A percentile compares a stretch with the other conserved stretches of the same genome.
These are phyloP conservation scores for Penicillium sp. DNA, from an alignment of 2,329 filamentous ascomycete genomes.

Conservation along the genomic window DNA sequence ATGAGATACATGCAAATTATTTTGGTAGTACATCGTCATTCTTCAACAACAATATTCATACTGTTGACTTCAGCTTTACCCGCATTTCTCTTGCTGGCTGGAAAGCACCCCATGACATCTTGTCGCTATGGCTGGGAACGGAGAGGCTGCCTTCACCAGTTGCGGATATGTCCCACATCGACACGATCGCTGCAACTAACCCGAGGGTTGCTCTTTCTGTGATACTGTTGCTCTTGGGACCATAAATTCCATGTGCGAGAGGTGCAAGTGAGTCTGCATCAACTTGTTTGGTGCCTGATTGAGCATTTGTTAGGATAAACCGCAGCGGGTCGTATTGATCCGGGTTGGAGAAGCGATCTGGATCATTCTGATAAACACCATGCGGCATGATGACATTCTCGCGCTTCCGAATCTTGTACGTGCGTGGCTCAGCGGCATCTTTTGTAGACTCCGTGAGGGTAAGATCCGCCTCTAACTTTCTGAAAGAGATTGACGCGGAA, in stretches of 20 bases:
- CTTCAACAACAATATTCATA: slow-evolving; percentile 20
- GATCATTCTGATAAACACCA: slow-evolving; percentile 45
- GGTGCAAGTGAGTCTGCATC: slow-evolving; percentile 46
- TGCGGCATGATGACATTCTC: slow-evolving; percentile 47
- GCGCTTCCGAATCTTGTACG: slow-evolving; percentile 43
- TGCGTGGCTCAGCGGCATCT: slow-evolving; percentile 38
- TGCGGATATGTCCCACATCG: slow-evolving; percentile 57
- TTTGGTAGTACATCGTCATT: too few relatives aligned
- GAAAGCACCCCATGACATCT: slow-evolving; percentile 50
- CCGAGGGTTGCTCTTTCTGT: slow-evolving; percentile 52
- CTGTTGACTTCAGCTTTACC: slow-evolving; percentile 52
- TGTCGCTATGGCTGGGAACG: slow-evolving; percentile 48
- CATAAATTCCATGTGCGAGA: slow-evolving; percentile 50
- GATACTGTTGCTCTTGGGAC: slow-evolving; percentile 52
- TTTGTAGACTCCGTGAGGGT: slow-evolving; percentile 39
- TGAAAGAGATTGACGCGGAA: slow-evolving; percentile 44
- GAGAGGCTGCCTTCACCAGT: slow-evolving; percentile 47
- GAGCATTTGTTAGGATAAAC: slow-evolving; percentile 46
- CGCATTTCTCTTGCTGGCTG: slow-evolving; percentile 53
- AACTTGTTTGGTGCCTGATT: slow-evolving; percentile 35
- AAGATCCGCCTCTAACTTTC: slow-evolving; percentile 40
- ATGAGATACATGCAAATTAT: neutral
- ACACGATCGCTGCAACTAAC: slow-evolving; percentile 53
- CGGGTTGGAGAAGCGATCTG: slow-evolving; percentile 41
- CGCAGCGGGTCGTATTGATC: slow-evolving; percentile 45